Conservation (phyloP, 1,139 yeast species). For the Hanseniaspora sp. region DNA sequence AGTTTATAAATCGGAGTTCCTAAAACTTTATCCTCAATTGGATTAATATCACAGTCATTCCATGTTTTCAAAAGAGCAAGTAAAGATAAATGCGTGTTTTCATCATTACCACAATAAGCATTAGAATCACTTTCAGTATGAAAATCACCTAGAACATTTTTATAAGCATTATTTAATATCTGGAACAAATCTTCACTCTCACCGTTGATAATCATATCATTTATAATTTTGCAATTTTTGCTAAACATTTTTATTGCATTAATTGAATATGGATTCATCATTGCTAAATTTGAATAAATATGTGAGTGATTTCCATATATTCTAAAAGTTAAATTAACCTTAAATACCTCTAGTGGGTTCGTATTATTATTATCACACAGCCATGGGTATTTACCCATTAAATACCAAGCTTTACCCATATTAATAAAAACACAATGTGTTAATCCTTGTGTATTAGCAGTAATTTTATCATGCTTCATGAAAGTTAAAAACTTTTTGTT, state of each 20-base stretch:
- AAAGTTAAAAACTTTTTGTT: slow-evolving; percentile 71
- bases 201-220: slow-evolving; percentile 69
- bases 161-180: slow-evolving; percentile 28
- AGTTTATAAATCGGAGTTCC: slow-evolving; percentile 89
- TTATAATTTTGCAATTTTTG: slow-evolving; percentile 68
- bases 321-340: slow-evolving; percentile 80
- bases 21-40: slow-evolving; percentile 93
- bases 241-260: slow-evolving; percentile 84
- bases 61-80: slow-evolving; percentile 91
- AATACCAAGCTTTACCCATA: slow-evolving; percentile 96
- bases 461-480: slow-evolving; percentile 78
- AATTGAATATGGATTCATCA: slow-evolving; percentile 90
- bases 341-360: slow-evolving; percentile 89
- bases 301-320: slow-evolving; percentile 94
- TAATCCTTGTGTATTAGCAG: slow-evolving; percentile 97
- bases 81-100: slow-evolving; percentile 80
- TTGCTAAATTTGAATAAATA: slow-evolving; percentile 94
- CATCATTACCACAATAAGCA: slow-evolving; percentile 45
- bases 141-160: background rate
- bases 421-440: slow-evolving; percentile 95
- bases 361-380: slow-evolving; percentile 36
- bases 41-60: slow-evolving; percentile 72
- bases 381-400: slow-evolving; percentile 83
- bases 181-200: slow-evolving; percentile 45
- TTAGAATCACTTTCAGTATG: background rate